These are phyloP conservation scores for Schizochytrium sp. DNA, from an alignment of 108 stramenopile genomes.

Conservation along the genomic window DNA sequence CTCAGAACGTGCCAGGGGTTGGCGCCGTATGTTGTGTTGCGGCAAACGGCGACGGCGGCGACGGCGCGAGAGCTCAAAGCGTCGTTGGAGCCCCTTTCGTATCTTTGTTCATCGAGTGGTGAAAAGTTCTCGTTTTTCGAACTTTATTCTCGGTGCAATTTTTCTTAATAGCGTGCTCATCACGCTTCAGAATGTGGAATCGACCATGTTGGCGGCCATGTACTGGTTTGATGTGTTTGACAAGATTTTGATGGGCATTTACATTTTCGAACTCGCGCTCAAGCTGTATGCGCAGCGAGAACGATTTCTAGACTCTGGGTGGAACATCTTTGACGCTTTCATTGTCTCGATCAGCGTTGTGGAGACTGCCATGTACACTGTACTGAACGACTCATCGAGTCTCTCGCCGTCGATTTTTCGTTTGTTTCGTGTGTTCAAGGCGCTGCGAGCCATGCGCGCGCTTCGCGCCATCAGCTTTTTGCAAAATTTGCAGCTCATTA, in stretches of 20 bases:
- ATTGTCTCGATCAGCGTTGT: not conserved
- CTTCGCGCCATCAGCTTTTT: constrained; percentile 9
- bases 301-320: constrained; percentile 6
- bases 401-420: constrained; percentile 1
- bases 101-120: not conserved
- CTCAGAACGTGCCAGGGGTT: too few relatives aligned
- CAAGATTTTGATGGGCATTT: constrained; percentile 15
- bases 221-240: constrained; percentile 9
- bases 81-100: not conserved
- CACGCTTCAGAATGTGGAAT: not conserved
- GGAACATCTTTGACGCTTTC: constrained; percentile 13
- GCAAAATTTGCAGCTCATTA: not conserved
- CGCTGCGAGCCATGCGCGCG: constrained; percentile 11
- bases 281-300: constrained; percentile 10
- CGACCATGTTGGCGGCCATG: not conserved
- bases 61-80: not conserved
- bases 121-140: not conserved
- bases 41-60: too few relatives aligned
- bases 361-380: constrained; percentile 3
- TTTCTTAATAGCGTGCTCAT: constrained; percentile 11
- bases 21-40: too few relatives aligned
- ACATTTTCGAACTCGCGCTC: not conserved
- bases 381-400: not conserved
- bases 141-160: not conserved
- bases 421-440: not conserved